A percentile compares a stretch with the other conserved stretches of the same genome.
These are phyloP conservation scores for Suhomyces choctaworum DNA, from an alignment of 1,139 yeast genomes.

Conservation along the genomic window DNA sequence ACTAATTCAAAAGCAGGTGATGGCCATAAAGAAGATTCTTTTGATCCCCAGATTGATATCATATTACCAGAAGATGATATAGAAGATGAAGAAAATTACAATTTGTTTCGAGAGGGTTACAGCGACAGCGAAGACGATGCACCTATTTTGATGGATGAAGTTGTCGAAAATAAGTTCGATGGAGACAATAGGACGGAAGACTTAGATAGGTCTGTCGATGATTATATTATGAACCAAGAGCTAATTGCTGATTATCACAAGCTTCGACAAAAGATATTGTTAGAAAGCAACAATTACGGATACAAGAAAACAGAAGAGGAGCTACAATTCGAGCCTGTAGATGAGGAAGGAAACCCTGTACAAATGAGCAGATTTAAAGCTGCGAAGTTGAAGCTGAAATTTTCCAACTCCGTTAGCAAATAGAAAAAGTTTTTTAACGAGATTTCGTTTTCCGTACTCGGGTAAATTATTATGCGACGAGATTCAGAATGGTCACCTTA, in stretches of 20 bases:
- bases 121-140: constrained; percentile 31
- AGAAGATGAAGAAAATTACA: constrained; percentile 35
- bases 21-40: constrained; percentile 1
- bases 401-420: too few relatives aligned
- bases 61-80: constrained; percentile 29
- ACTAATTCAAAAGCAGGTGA: not conserved
- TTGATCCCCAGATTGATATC: constrained; percentile 23
- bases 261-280: constrained; percentile 53
- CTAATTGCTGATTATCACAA: constrained; percentile 58
- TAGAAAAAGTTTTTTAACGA: too few relatives aligned
- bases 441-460: too few relatives aligned
- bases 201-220: constrained; percentile 19
- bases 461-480: too few relatives aligned
- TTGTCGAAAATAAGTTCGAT: constrained; percentile 37
- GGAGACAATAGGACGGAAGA: constrained; percentile 10
- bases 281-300: constrained; percentile 45
- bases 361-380: constrained; percentile 69
- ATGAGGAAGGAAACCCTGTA: constrained; percentile 59
- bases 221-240: constrained; percentile 42
- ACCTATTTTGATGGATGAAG: constrained; percentile 36
- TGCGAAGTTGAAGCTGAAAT: constrained; percentile 34
- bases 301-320: constrained; percentile 49
- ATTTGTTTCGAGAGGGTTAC: constrained; percentile 26
- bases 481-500: too few relatives aligned
- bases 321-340: constrained; percentile 68